phyloP scores from a whole-genome alignment of 2,329 filamentous ascomycete genomes.

The Phialocephala sp. region DNA sequence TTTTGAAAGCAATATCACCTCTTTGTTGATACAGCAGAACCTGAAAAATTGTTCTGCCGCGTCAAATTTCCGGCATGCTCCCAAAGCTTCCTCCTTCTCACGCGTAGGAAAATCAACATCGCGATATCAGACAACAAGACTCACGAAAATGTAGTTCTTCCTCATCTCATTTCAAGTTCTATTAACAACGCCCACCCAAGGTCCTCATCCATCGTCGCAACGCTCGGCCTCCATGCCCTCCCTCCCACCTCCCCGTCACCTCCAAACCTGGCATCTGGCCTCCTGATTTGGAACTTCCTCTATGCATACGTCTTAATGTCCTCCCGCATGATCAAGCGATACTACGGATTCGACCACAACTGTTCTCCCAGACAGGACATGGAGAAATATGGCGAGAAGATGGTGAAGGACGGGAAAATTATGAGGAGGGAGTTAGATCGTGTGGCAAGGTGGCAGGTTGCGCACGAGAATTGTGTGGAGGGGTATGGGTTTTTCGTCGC shows the following conservation, averaged over 20 bases:
- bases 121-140: neutral
- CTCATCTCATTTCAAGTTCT: neutral
- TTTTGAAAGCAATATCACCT: too few species aligned
- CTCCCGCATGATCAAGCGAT: constrained; percentile 50
- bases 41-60: too few species aligned
- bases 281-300: constrained; percentile 49
- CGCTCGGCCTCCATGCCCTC: constrained; percentile 13
- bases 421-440: constrained; percentile 49
- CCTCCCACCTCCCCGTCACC: neutral
- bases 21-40: too few species aligned
- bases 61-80: too few species aligned
- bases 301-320: constrained; percentile 52
- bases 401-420: constrained; percentile 51
- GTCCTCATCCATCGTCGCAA: constrained; percentile 17
- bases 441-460: constrained; percentile 51
- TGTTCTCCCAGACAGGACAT: constrained; percentile 53
- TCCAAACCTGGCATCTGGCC: constrained; percentile 27
- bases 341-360: constrained; percentile 53
- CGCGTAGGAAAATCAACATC: neutral
- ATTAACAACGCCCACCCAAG: neutral
- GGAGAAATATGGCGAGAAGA: constrained; percentile 50
- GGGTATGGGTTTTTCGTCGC: constrained; percentile 48
- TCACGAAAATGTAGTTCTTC: constrained; percentile 8
- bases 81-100: too few species aligned
- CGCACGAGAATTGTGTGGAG: constrained; percentile 54